phyloP scores from a whole-genome alignment of 2,329 filamentous ascomycete species.

The Stagonosporopsis vannaccii region DNA sequence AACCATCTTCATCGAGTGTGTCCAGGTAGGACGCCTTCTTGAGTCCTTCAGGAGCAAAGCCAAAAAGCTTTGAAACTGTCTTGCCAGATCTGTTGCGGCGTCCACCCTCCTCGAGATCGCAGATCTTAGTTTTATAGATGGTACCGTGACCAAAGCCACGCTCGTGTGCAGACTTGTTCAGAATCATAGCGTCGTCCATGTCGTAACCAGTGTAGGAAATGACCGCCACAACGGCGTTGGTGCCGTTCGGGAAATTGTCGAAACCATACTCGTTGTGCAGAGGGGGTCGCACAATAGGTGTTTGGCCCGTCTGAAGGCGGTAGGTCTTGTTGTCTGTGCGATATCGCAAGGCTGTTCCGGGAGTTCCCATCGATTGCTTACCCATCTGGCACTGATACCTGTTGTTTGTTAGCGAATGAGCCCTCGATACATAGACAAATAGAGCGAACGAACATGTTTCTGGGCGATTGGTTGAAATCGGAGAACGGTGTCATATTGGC shows the following conservation, averaged over 20 bases:
- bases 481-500: conserved; percentile 99
- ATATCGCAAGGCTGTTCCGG: conserved; percentile 81
- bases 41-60: conserved; percentile 81
- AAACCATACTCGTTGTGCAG: conserved; percentile 96
- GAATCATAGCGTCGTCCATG: conserved; percentile 99
- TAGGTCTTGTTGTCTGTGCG: conserved; percentile 98
- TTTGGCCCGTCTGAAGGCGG: conserved; percentile 92
- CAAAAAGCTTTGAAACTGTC: conserved; percentile 82
- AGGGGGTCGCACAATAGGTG: conserved; percentile 88
- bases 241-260: conserved; percentile 97
- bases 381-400: conserved; percentile 73
- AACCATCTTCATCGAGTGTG: conserved; percentile 84
- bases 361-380: conserved; percentile 99
- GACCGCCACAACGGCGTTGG: conserved; percentile 93
- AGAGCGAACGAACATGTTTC: conserved; percentile 84
- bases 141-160: conserved; percentile 94
- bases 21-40: conserved; percentile 74
- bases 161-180: conserved; percentile 97
- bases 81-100: conserved; percentile 70
- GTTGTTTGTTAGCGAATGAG: background rate
- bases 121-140: conserved; percentile 97
- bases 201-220: conserved; percentile 99
- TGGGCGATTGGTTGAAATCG: conserved; percentile 96
- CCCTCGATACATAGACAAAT: too few species aligned
- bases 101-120: conserved; percentile 80